Evolutionary conservation across 345 rosid species (phyloP), one percentile per base, ranked within the genome.

Genomic region (Toxicodendron radicans): DNA sequence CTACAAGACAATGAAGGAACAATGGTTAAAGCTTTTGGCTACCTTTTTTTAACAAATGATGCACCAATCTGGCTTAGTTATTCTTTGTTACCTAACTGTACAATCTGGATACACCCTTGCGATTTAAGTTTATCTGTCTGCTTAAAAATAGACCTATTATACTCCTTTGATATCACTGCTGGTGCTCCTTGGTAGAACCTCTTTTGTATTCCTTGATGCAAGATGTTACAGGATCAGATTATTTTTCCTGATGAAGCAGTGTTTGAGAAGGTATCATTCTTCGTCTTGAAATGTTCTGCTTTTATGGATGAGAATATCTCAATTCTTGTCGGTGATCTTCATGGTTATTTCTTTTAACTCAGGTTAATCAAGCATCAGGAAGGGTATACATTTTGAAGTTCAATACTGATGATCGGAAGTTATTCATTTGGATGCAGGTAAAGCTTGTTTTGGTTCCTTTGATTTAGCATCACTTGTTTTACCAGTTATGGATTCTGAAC

Each of bases 381-480:
- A 85, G 98, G 89, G 94, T 93, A 71, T 95, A 86, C 82, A 90
- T 95, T 71, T 78, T 95, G 64, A 92, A 93, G 85, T 95, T 95
- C 83, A 90, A 85, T 78, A 84, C 91, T 16, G 98, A 95, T 70
- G 90, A 93, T 68, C 82, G 98, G 63, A 95, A 91, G 83, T 88
- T 87, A 75, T 95, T 95, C 87, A 85, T 92, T 21, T 93, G 98
- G 99, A 85, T 92, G 97, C 99, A 95, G 95, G 99, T 89, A 20
- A 43, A 38, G 33, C 65, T 70, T 45, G 16, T 76, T 73, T 63
- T 65, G 20, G 49, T 69, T 56, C 11, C 21, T 64, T 64, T 17
- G 21, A 3, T 51, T 1, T 59, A 46, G 5, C n/a, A n/a, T 60
- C 62, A 58, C n/a, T 41, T 60, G 4, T 58, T 46, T 30, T 75